Evolutionary conservation across 225 moss, liverwort and hornwort genomes (phyloP), one percentile per base, ranked within the genome.

Genomic region (Straminergon stramineum): DNA sequence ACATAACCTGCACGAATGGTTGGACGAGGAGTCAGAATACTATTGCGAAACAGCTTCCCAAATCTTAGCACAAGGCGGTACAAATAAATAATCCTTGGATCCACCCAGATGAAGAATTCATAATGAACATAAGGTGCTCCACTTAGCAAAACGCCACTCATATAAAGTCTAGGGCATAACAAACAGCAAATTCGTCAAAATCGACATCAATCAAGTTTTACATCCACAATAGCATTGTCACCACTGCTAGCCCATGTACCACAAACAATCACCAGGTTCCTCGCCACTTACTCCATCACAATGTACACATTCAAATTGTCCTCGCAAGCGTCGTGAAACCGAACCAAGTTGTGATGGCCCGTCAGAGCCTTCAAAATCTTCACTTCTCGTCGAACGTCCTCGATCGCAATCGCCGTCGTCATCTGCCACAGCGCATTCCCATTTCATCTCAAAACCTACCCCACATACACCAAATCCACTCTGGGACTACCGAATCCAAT

Each of bases 401-500:
- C 98, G 70, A 98, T 98, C 41, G 98, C 98, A 87, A 98, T 98
- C 27, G 98, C 98, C 31, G 98, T 98, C 63, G 98, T 98, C 98
- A 98, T 98, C 98, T 98, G 96, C 55, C 83, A 90, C 84, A 88
- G 81, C 19, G 52, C 77, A 85, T 28, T 87, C 65, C 60, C 87
- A 86, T 11, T 43, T 78, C 81, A 28, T 14, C 66, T 91, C 60
- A 88, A 52, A 86, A 84, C 41, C 58, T 30, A 6, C 34, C 41
- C 18, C 30, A 56, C 53, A 53, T 77, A 52, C 73, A 75, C 34
- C 37, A 79, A 79, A 63, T 66, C 6, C 52, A 63, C 90, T 86
- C 58, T 39, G 15, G 60, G 37, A 73, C 53, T 83, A 88, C 45
- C 37, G 69, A 85, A 80, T 61, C 69, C 48, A 70, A 76, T 79